Conservation (phyloP, 257 asterid species). For the Dorcoceras hygrometricum region DNA sequence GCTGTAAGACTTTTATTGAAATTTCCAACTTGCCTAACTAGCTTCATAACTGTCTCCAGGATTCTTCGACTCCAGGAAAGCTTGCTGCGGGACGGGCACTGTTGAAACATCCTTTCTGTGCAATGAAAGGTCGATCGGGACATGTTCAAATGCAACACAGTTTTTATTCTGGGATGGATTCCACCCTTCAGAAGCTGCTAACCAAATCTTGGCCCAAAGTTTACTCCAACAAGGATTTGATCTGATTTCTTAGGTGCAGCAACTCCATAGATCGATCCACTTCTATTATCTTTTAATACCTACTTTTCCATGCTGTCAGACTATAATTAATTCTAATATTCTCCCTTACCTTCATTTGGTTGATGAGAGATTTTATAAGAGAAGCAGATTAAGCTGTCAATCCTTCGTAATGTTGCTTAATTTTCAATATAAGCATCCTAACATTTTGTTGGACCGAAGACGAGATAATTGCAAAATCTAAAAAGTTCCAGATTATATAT, state of each 20-base stretch:
- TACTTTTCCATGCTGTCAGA: slow-evolving; percentile 7
- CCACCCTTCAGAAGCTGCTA: slow-evolving; percentile 74
- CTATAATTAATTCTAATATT: slow-evolving; percentile 10
- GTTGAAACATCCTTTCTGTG: slow-evolving; percentile 65
- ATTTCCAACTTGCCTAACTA: neutral
- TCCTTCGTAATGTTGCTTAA: too few species aligned
- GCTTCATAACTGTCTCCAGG: slow-evolving; percentile 34
- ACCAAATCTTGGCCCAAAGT: slow-evolving; percentile 61
- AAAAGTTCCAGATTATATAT: too few species aligned
- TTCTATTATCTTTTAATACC: neutral
- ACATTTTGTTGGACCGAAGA: too few species aligned
- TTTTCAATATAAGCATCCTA: too few species aligned
- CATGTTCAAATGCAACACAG: slow-evolving; percentile 72
- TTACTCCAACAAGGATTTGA: slow-evolving; percentile 64
- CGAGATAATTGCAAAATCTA: too few species aligned
- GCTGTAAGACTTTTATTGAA: neutral
- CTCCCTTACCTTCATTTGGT: slow-evolving; percentile 7
- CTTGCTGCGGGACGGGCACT: slow-evolving; percentile 74
- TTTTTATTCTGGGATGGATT: slow-evolving; percentile 84
- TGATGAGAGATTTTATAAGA: neutral
- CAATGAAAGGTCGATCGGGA: slow-evolving; percentile 60
- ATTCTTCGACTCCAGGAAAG: slow-evolving; percentile 71
- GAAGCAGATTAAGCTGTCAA: too few species aligned
- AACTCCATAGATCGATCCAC: too few species aligned
- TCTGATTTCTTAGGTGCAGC: slow-evolving; percentile 47